Evolutionary conservation across 345 rosid genomes (phyloP).

Genomic region (Rhodamnia argentea): DNA sequence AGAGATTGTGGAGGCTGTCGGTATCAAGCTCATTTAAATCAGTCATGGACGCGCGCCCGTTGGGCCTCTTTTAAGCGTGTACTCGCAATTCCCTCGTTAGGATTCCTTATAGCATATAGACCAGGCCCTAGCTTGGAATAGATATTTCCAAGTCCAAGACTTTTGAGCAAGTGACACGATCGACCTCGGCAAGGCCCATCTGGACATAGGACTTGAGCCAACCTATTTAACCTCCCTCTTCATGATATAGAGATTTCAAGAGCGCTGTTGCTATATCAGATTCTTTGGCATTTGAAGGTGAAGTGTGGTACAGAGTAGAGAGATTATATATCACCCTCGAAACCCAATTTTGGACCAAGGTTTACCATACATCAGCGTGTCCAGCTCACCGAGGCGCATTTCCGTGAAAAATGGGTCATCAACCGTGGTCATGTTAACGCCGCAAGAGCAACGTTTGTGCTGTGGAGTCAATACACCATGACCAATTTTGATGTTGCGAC

Average conservation of each 20-base stretch:
- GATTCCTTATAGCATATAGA: background rate
- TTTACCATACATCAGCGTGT: background rate
- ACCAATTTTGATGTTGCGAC: background rate
- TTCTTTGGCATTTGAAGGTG: background rate
- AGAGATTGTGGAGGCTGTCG: background rate
- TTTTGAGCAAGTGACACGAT: background rate
- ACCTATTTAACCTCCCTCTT: background rate
- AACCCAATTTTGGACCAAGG: background rate
- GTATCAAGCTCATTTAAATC: background rate
- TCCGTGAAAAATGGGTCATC: background rate
- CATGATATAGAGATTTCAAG: background rate
- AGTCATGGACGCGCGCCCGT: background rate
- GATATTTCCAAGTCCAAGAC: background rate
- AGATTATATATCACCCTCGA: background rate
- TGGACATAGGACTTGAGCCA: background rate
- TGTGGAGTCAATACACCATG: background rate
- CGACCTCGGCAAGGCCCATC: background rate
- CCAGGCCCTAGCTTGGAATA: background rate
- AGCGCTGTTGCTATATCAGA: background rate
- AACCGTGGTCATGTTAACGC: background rate
- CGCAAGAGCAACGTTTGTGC: background rate
- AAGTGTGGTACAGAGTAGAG: background rate
- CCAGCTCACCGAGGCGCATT: background rate
- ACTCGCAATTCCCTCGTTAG: background rate
- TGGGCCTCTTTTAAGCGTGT: background rate